These are phyloP conservation scores for Apiotrichum veenhuisii DNA, from an alignment of 1,284 basidiomycete genomes.

Conservation along the genomic window DNA sequence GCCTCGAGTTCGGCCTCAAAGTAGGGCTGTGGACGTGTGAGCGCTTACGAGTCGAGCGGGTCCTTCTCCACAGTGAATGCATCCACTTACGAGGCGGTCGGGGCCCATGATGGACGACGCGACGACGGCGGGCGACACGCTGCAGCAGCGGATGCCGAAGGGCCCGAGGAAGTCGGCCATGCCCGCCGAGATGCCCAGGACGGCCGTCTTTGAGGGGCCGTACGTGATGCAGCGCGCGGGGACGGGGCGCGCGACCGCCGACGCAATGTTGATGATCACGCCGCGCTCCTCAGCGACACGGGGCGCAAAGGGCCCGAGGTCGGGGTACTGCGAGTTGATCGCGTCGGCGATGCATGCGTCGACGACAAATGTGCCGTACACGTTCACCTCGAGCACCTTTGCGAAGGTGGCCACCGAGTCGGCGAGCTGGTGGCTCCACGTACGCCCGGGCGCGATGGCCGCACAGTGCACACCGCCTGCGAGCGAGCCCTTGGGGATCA, in stretches of 20 bases:
- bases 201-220: conserved; percentile 29
- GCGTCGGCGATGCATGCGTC: conserved; percentile 32
- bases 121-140: conserved; percentile 36
- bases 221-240: conserved; percentile 33
- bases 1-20: conserved; percentile 21
- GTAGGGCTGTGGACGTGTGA: conserved; percentile 16
- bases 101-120: conserved; percentile 26
- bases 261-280: conserved; percentile 35
- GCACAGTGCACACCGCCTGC: conserved; percentile 34
- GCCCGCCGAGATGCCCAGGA: conserved; percentile 22
- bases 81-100: conserved; percentile 16
- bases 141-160: conserved; percentile 31
- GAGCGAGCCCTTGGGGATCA: conserved; percentile 27
- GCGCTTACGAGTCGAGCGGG: background rate
- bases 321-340: conserved; percentile 34
- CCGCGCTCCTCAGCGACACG: conserved; percentile 30
- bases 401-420: conserved; percentile 20
- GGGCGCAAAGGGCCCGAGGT: conserved; percentile 13
- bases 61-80: no score
- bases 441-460: conserved; percentile 21
- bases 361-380: conserved; percentile 32
- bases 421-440: conserved; percentile 20
- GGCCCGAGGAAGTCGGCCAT: conserved; percentile 31
- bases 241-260: conserved; percentile 26
- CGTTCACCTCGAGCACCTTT: conserved; percentile 29